Evolutionary conservation across 106 monocot species (phyloP).

Genomic region (Posidonia australis): DNA sequence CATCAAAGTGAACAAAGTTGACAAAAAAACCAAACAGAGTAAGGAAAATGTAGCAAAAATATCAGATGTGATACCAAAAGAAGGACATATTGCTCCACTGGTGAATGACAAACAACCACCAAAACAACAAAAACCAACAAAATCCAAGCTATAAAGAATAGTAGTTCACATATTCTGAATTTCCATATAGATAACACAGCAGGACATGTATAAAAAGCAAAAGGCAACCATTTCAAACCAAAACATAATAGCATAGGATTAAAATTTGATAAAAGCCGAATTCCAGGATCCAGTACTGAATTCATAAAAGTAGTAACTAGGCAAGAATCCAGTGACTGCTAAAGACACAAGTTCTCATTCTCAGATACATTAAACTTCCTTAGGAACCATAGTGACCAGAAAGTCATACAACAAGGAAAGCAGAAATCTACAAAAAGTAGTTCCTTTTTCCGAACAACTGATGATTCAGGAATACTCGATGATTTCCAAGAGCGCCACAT

Average conservation of each 20-base stretch:
- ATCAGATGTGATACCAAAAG: background rate
- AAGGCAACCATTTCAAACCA: background rate
- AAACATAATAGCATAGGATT: background rate
- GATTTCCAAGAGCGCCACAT: conserved; percentile 7
- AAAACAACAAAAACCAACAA: background rate
- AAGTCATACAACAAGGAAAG: background rate
- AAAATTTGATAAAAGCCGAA: background rate
- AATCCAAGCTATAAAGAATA: background rate
- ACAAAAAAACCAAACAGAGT: background rate
- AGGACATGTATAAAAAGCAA: background rate
- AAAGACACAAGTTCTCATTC: background rate
- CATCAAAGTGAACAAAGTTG: background rate
- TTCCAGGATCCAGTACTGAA: background rate
- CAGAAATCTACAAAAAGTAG: conserved; percentile 2
- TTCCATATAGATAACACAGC: background rate
- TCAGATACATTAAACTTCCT: background rate
- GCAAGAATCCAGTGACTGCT: background rate
- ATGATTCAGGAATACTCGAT: conserved; percentile 3
- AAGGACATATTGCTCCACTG: no score
- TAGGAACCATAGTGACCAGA: background rate
- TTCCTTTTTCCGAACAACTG: conserved; percentile 1
- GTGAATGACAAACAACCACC: background rate
- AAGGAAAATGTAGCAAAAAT: background rate
- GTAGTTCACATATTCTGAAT: background rate
- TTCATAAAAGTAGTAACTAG: background rate